Base-by-base conservation (phyloP, 2,329 filamentous ascomycete genomes). In the Penicillium sp. region DNA sequence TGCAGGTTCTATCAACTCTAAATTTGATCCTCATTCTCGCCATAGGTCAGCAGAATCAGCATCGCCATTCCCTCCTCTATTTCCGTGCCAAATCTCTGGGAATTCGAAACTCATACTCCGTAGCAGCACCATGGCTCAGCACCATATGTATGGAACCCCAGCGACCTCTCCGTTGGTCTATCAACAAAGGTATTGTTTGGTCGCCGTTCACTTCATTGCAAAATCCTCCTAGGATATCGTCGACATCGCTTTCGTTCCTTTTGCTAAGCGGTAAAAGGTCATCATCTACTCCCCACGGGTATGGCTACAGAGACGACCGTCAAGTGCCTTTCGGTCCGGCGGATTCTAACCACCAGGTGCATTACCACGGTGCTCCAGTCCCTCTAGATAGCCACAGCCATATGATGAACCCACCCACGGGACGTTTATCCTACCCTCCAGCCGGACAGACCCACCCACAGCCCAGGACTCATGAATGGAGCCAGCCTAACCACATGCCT, bases 121-220 rank as follows among this genome's bases (percentile, higher is more conserved):
- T 50, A 65, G 60, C 62, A 66, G 62, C 50, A 63, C 64, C 34
- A 65, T 72, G 60, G 61, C 68, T 50, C 69, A 69, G 5, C 70
- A 69, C 42, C 56, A 70, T 35, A 63, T 70, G 49, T 74, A 72
- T 48, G 64, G 62, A 46, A 56, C 62, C 50, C 62, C 70, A 38
- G 61, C 65, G 40, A 63, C 65, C 40, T 44, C 62, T 51, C 69
- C 71, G 35, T 55, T 72, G 45, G 65, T 74, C 20, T 74, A 72
- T 59, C 71, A 73, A 43, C 69, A 67, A 74, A 74, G 72, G 72
- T 74, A 73, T 57, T 62, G 52, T 45, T 35, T 24, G 49, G 45
- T 58, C 43, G 14, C 39, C 39, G 55, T 60, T 55, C 53, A 54
- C 57, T 46, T 34, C 46, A 53, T 54, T 54, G 29, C 43, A 53